Evolutionary conservation across 2,329 filamentous ascomycete genomes (phyloP).

Genomic region (Aspergillus quadricinctus): DNA sequence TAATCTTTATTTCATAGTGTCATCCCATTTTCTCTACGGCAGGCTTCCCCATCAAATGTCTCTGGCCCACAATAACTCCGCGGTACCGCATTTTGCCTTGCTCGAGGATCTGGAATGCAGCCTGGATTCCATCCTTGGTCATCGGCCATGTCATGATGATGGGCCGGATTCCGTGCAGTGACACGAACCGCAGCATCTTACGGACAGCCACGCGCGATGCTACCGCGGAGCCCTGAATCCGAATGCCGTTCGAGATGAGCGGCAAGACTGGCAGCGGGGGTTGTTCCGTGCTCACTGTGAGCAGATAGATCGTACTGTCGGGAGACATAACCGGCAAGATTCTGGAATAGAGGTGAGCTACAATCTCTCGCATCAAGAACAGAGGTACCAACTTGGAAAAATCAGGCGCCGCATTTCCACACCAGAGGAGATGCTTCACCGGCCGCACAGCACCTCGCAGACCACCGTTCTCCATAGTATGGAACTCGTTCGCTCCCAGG

Average conservation of each 20-base stretch:
- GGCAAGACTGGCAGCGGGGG: conserved; percentile 36
- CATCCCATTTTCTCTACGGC: not conserved
- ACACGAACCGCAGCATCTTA: conserved; percentile 61
- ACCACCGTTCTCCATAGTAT: conserved; percentile 36
- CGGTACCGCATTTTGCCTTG: conserved; percentile 45
- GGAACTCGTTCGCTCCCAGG: conserved; percentile 60
- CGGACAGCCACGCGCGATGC: conserved; percentile 59
- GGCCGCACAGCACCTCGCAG: not conserved
- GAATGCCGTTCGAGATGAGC: conserved; percentile 52
- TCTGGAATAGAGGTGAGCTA: not conserved
- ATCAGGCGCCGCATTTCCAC: conserved; percentile 3
- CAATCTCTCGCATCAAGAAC: not conserved
- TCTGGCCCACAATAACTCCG: conserved; percentile 38
- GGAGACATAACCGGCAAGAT: conserved; percentile 19
- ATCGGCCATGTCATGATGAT: conserved; percentile 62
- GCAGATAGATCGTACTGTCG: conserved; percentile 20
- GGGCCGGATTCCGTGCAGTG: conserved; percentile 56
- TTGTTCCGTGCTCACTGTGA: conserved; percentile 17
- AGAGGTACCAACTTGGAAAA: conserved; percentile 5
- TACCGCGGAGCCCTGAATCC: conserved; percentile 58
- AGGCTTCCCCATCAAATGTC: conserved; percentile 7
- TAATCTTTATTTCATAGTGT: not conserved
- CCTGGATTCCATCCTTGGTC: conserved; percentile 43
- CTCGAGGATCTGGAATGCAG: conserved; percentile 44
- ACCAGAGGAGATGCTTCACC: conserved; percentile 10